A percentile compares a stretch with the other conserved stretches of the same genome.
These are phyloP conservation scores for Neofusicoccum sp. DNA, from an alignment of 2,329 filamentous ascomycete species.

Conservation along the genomic window DNA sequence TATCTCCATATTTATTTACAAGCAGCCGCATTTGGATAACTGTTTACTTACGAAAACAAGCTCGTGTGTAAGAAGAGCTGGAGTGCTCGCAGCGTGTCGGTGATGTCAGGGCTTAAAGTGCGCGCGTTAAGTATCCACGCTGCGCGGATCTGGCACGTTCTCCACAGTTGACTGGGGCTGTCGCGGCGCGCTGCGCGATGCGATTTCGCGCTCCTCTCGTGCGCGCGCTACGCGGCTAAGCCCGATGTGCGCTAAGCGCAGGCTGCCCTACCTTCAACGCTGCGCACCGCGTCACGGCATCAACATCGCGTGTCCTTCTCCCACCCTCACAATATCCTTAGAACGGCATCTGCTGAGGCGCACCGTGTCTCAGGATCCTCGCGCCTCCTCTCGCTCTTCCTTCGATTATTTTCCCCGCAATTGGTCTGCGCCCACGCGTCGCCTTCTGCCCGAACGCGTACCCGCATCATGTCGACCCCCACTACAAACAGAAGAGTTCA, in stretches of 20 bases:
- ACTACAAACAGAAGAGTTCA: conserved; percentile 10
- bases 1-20: neutral
- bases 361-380: neutral
- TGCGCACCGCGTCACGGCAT: conserved; percentile 8
- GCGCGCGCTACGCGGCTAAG: neutral
- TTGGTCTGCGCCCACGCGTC: neutral
- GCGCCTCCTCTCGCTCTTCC: neutral
- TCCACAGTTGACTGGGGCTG: conserved; percentile 7
- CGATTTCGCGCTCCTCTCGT: conserved; percentile 9
- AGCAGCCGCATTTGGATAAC: neutral
- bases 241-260: conserved; percentile 6
- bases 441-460: conserved; percentile 5
- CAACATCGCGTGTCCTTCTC: conserved; percentile 2
- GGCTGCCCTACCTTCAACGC: neutral
- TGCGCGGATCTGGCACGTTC: neutral
- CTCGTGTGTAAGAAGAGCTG: too few relatives aligned
- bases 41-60: neutral
- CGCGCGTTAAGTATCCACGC: neutral
- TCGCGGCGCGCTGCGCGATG: conserved; percentile 7
- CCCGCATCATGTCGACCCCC: conserved; percentile 18
- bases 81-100: neutral
- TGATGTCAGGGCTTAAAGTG: neutral
- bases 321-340: neutral
- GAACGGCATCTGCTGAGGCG: neutral
- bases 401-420: neutral